Base-by-base conservation (phyloP, 306 rosid species). In the Vachellia pachyceras region DNA sequence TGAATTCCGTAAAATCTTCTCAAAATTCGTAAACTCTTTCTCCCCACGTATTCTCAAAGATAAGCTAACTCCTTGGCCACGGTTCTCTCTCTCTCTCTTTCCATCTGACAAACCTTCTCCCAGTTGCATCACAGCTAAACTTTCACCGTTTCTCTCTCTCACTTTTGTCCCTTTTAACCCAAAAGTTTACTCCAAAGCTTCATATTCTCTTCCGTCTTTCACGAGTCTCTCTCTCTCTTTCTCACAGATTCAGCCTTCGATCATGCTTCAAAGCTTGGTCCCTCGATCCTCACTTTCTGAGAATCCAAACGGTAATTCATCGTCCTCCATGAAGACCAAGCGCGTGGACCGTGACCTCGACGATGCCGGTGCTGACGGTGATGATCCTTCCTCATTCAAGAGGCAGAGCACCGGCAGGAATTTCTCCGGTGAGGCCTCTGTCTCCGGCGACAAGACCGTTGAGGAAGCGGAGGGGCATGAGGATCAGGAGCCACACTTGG, bases 251-350 rank as follows among this genome's bases (percentile, higher is more conserved):
- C 11, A 60, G n/a, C 60, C 57, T 42, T 72, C 85, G 89, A 88
- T 89, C 97, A 95, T 95, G 99, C 97, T 95, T 85, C 97, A 90
- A 71, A 95, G 97, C 90, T 87, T 92, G 85, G 82, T 89, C 75
- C 89, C 93, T 66, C 97, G 85, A 67, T 83, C 94, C 4, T 86
- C 97, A 0, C 86, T 93, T 55, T 60, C n/a, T 65, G 54, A 92
- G n/a, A 81, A 65, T 45, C 81, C 90, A 13, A 85, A 35, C 29
- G 18, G 45, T 3, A 72, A n/a, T 70, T 3, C 40, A 3, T 65
- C 84, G 40, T 77, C n/a, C n/a, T n/a, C n/a, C n/a, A n/a, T n/a
- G n/a, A n/a, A n/a, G n/a, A n/a, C n/a, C n/a, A n/a, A n/a, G 84
- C 98, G 98, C 82, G 42, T 67, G 20, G 88, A 86, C 79, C 93